Percentiles rank a stretch among this genome's conserved stretches.
These are phyloP conservation scores for Maudiozyma pseudohumilis DNA, from an alignment of 805 yeast species.

Conservation along the genomic window DNA sequence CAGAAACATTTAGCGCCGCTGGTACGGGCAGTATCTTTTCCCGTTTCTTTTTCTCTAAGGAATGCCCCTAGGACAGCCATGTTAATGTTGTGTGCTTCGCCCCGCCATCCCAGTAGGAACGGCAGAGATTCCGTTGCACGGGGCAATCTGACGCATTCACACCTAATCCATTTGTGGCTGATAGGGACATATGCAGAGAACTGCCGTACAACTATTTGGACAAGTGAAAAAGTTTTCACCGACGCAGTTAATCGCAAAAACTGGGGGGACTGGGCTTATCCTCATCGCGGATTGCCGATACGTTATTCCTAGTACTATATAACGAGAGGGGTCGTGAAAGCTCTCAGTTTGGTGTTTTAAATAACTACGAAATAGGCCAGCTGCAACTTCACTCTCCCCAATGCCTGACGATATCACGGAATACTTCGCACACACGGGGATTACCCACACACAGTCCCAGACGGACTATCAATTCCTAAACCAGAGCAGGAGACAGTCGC, in stretches of 20 bases:
- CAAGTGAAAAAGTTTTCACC: constrained; percentile 6
- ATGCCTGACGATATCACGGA: constrained; percentile 11
- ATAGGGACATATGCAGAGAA: not conserved
- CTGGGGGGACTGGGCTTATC: not conserved
- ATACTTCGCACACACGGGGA: constrained; percentile 6
- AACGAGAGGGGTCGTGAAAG: too few relatives aligned
- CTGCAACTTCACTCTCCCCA: too few relatives aligned
- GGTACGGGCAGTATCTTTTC: too few relatives aligned
- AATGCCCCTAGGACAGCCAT: too few relatives aligned
- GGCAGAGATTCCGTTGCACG: too few relatives aligned
- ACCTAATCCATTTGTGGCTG: not conserved
- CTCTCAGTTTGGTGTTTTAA: too few relatives aligned
- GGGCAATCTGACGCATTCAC: not conserved
- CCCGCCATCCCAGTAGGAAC: too few relatives aligned
- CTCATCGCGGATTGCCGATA: not conserved
- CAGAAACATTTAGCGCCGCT: too few relatives aligned
- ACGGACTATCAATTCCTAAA: constrained; percentile 7
- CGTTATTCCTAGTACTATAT: not conserved
- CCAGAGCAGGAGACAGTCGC: not conserved
- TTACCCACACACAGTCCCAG: constrained; percentile 4
- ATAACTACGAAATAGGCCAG: not conserved
- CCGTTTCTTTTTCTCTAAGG: too few relatives aligned
- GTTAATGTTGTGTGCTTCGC: too few relatives aligned
- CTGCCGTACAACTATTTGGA: not conserved
- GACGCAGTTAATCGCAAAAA: constrained; percentile 6